phyloP scores from a whole-genome alignment of 257 asterid genomes.

The Salvia hispanica region DNA sequence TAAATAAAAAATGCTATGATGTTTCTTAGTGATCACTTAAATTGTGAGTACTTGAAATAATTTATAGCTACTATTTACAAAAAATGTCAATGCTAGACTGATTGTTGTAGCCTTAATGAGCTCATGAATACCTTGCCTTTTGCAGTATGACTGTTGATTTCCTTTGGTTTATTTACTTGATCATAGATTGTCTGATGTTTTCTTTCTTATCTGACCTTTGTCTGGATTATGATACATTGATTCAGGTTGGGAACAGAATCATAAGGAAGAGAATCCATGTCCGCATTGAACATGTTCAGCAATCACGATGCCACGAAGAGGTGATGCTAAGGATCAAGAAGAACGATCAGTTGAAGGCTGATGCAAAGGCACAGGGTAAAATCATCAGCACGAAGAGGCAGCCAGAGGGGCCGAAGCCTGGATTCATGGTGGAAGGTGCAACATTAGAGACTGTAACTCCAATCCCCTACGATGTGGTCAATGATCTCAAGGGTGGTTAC shows the following conservation, averaged over 20 bases:
- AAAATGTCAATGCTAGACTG: too few relatives aligned
- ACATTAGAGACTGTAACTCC: slow-evolving; percentile 77
- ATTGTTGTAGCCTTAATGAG: too few relatives aligned
- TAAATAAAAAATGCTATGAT: neutral
- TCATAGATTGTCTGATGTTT: neutral
- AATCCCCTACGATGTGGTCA: slow-evolving; percentile 82
- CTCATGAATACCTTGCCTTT: too few relatives aligned
- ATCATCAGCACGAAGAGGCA: slow-evolving; percentile 74
- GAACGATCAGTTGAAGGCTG: slow-evolving; percentile 66
- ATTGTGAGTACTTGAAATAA: neutral
- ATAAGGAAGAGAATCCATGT: slow-evolving; percentile 75
- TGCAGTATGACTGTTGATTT: too few relatives aligned
- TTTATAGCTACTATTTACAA: too few relatives aligned
- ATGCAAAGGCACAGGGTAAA: slow-evolving; percentile 72
- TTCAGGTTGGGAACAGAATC: slow-evolving; percentile 69
- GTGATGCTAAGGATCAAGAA: slow-evolving; percentile 50
- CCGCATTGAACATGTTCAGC: slow-evolving; percentile 76
- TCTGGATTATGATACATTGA: neutral
- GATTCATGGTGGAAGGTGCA: slow-evolving; percentile 77
- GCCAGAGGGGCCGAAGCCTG: slow-evolving; percentile 83
- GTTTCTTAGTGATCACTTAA: too few relatives aligned
- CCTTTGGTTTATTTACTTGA: too few relatives aligned
- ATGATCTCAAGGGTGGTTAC: slow-evolving; percentile 89
- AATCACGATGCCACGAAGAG: slow-evolving; percentile 72
- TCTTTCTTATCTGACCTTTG: neutral